Base-by-base conservation (phyloP, 768 basidiomycete genomes). In the Rickenella mellea region DNA sequence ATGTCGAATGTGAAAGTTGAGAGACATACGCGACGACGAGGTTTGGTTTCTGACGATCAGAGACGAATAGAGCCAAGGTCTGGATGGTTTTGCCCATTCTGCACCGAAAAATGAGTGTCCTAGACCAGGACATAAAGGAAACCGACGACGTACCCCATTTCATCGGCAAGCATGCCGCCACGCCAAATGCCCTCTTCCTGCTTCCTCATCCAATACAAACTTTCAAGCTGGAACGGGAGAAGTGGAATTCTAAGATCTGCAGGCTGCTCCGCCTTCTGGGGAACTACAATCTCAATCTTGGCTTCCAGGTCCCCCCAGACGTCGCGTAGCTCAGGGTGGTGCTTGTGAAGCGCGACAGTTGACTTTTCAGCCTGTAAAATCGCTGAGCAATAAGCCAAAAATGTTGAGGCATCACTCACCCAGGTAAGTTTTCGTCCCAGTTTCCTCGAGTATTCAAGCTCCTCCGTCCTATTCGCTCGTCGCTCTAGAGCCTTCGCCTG, bases 21-120 rank as follows among this genome's bases (percentile, higher is more conserved):
- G 24, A 31, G 32, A 68, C 80, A 48, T 58, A 88, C 84, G 96
- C 96, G 22, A 99, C 73, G 25, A 99, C 88, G 17, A 99, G 73
- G 50, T 92, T 94, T 2, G 92, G 91, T 56, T 77, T 83, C 46
- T 69, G 63, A 37, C 71, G 57, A 53, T 92, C 88, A 1, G 83
- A 78, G 4, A 93, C 77, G 27, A 99, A 70, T 28, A 98, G 70
- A 1, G 92, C 74, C 39, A 99, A 93, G 50, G 92, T 90, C 57
- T 99, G 96, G 45, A 99, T 98, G 0, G 94, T 99, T 62, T 92
- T 91, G 11, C 85, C 86, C 88, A 92, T 90, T 15, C 85, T 83
- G 31, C 39, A 27, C 7, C 14, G n/a, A 29, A 48, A 49, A 17
- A 47, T n/a, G n/a, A n/a, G n/a, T n/a, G n/a, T n/a, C n/a, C n/a